Percentiles rank a stretch among this genome's conserved stretches.
Evolutionary conservation across 2,329 filamentous ascomycete genomes (phyloP).

Genomic region (Ascochyta lentis): DNA sequence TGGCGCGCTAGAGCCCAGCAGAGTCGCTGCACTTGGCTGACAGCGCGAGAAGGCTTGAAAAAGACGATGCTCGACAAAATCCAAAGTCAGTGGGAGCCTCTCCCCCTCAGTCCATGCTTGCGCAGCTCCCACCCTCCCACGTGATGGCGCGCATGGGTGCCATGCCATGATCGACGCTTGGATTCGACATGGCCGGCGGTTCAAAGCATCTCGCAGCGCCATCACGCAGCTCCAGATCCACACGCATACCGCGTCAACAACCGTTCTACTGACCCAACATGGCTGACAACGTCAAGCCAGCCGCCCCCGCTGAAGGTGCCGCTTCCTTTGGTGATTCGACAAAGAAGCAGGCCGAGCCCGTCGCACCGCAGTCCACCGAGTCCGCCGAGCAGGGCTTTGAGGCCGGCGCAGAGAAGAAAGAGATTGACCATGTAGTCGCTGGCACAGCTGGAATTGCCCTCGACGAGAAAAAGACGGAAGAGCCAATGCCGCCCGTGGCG

Average conservation of each 20-base stretch:
- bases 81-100: neutral
- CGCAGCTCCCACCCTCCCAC: neutral
- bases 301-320: conserved; percentile 22
- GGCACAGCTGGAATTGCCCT: conserved; percentile 28
- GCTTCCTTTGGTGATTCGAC: conserved; percentile 12
- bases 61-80: neutral
- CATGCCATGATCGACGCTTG: conserved; percentile 6
- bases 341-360: conserved; percentile 26
- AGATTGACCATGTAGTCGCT: conserved; percentile 24
- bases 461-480: conserved; percentile 21
- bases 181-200: neutral
- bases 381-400: conserved; percentile 20
- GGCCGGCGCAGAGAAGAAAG: conserved; percentile 20
- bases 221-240: neutral
- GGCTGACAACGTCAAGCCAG: conserved; percentile 14
- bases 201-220: neutral
- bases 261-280: neutral
- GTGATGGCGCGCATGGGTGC: conserved; percentile 11
- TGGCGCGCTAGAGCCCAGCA: neutral
- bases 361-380: conserved; percentile 17
- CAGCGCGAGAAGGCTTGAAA: neutral
- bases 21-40: neutral
- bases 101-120: too few relatives aligned
- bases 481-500: conserved; percentile 20
- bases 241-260: neutral